These are phyloP conservation scores for Lachnellula cervina DNA, from an alignment of 2,329 filamentous ascomycete species.

Conservation along the genomic window DNA sequence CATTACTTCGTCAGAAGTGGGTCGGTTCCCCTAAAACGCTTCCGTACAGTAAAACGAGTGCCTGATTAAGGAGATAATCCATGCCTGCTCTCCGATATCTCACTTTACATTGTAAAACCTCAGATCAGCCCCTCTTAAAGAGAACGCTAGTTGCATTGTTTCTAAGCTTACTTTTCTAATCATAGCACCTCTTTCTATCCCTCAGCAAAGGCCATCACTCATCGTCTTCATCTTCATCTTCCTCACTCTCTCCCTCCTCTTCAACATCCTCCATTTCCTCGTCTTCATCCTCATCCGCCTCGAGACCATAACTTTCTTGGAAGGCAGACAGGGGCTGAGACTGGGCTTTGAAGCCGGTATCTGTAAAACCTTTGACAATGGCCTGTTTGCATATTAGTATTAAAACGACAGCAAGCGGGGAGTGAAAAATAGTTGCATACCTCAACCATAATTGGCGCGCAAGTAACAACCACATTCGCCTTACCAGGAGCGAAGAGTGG, in stretches of 20 bases:
- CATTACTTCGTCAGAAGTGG: too few relatives aligned
- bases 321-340: conserved; percentile 72
- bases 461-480: conserved; percentile 84
- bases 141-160: too few relatives aligned
- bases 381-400: conserved; percentile 44
- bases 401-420: conserved; percentile 2
- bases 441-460: conserved; percentile 78
- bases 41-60: too few relatives aligned
- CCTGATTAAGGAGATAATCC: too few relatives aligned
- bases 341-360: conserved; percentile 73
- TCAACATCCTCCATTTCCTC: conserved; percentile 33
- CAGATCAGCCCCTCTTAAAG: too few relatives aligned
- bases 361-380: conserved; percentile 68
- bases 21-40: too few relatives aligned
- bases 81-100: too few relatives aligned
- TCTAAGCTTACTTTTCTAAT: too few relatives aligned
- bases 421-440: conserved; percentile 44
- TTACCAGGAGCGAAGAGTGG: conserved; percentile 75
- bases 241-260: conserved; percentile 9
- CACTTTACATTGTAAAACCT: too few relatives aligned
- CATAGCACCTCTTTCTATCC: too few relatives aligned
- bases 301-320: conserved; percentile 83
- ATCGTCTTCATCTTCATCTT: too few relatives aligned
- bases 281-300: conserved; percentile 54
- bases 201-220: too few relatives aligned